Conservation (phyloP, 192 early-diverging fungal species). For the Coemansia sp. region DNA sequence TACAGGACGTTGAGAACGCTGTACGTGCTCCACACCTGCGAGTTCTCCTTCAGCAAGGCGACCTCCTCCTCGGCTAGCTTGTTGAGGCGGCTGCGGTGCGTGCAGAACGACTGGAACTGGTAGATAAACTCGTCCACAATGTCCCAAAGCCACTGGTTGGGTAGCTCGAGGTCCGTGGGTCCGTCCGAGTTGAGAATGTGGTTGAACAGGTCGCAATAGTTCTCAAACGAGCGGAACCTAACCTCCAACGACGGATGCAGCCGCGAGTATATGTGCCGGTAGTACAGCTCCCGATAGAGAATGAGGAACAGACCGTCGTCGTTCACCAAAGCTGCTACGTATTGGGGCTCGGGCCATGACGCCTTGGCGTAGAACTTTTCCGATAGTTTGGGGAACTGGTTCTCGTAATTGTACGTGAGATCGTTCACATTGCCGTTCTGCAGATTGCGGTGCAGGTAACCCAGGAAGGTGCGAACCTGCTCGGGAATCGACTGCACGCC, state of each 20-base stretch:
- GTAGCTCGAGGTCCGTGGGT: slow-evolving; percentile 88
- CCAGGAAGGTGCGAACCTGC: slow-evolving; percentile 79
- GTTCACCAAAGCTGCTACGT: slow-evolving; percentile 76
- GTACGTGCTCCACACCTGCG: slow-evolving; percentile 94
- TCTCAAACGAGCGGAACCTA: slow-evolving; percentile 90
- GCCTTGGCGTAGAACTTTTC: slow-evolving; percentile 90
- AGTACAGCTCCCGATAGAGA: slow-evolving; percentile 95
- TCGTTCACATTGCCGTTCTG: slow-evolving; percentile 82
- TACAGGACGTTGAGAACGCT: slow-evolving; percentile 96
- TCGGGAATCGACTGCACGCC: slow-evolving; percentile 71
- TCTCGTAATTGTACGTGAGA: slow-evolving; percentile 85
- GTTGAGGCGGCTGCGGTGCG: slow-evolving; percentile 85
- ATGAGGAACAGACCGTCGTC: slow-evolving; percentile 85
- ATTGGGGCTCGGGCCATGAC: slow-evolving; percentile 86
- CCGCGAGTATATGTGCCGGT: slow-evolving; percentile 94
- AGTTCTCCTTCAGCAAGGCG: slow-evolving; percentile 77
- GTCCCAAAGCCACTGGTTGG: slow-evolving; percentile 99
- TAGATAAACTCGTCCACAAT: slow-evolving; percentile 99
- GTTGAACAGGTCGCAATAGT: slow-evolving; percentile 98
- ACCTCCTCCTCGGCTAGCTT: slow-evolving; percentile 82
- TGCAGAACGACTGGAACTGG: slow-evolving; percentile 98
- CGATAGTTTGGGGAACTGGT: slow-evolving; percentile 85
- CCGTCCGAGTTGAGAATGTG: slow-evolving; percentile 84
- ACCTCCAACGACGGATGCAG: slow-evolving; percentile 86
- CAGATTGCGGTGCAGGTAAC: slow-evolving; percentile 78